Evolutionary conservation across 2,329 filamentous ascomycete species (phyloP).

Genomic region (Trichoderma sp.): DNA sequence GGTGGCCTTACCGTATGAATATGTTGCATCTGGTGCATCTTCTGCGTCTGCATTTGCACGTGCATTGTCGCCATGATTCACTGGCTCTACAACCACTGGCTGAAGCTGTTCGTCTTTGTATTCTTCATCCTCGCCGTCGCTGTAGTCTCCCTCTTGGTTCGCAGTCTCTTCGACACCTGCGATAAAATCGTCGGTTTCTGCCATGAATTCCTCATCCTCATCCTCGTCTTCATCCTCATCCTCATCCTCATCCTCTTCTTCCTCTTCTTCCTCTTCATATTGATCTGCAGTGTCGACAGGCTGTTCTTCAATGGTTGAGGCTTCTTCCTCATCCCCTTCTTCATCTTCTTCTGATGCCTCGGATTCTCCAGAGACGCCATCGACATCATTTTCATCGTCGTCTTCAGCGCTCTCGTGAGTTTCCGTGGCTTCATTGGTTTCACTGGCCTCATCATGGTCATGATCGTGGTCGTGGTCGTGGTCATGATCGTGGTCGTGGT

Average conservation of each 20-base stretch:
- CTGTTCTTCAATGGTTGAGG: constrained; percentile 18
- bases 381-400: neutral
- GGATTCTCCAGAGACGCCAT: neutral
- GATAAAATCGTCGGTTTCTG: constrained; percentile 13
- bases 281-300: constrained; percentile 19
- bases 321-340: constrained; percentile 19
- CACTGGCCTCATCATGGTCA: neutral
- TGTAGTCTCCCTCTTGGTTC: constrained; percentile 1
- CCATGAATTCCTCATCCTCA: constrained; percentile 13
- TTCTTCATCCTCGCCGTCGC: neutral
- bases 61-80: neutral
- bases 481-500: constrained; percentile 19
- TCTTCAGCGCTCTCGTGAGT: neutral
- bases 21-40: constrained; percentile 3
- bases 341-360: constrained; percentile 22
- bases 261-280: constrained; percentile 4
- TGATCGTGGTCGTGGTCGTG: constrained; percentile 22
- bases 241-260: constrained; percentile 7
- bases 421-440: neutral
- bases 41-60: neutral
- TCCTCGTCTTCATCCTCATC: constrained; percentile 20
- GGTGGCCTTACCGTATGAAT: constrained; percentile 28
- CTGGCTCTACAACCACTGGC: neutral
- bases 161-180: constrained; percentile 24
- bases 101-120: constrained; percentile 4